Base-by-base conservation (phyloP, 768 basidiomycete species). In the Gymnopilus junonius region DNA sequence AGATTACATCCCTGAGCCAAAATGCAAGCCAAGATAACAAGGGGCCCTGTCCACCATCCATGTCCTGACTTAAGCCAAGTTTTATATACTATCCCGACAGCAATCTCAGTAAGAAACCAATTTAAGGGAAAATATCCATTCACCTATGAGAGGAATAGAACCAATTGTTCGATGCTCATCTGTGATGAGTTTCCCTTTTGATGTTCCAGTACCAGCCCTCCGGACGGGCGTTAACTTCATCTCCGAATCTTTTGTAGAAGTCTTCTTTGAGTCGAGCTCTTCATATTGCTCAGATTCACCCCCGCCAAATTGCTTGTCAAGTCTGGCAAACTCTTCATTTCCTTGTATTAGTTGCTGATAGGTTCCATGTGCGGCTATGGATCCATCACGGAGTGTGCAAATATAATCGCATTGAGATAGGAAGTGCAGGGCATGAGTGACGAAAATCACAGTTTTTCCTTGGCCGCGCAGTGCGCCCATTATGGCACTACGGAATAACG, bases 401-500 rank as follows among this genome's bases (percentile, higher is more conserved):
- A 96, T 89, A 69, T 91, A 90, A 75, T 95, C 93, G 54, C 91
- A 91, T 55, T 89, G 77, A 0, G 91, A 88, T 10, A 96, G 80
- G 78, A 95, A 90, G 75, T 96, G 93, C 17, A 95, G 79, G 1
- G 91, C 93, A 73, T 95, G 93, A 0, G 94, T 96, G 42, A 95
- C 93, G 62, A 96, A 85, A 45, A 96, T 81, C 23, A 91, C 84
- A 3, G 94, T 93, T 72, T 92, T 92, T 46, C 82, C 84, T 17
- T 64, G 65, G 50, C 70, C 65, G 8, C 74, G 71, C 57, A 76
- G 71, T 3, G 71, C 79, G 0, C 75, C 75, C 8, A 86, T 64
- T 67, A 92, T 87, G 25, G 87, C 89, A 58, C 85, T 81, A 42
- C 85, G 79, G 71, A 93, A 91, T 1, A 93, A 78, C 6, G 85